phyloP scores from a whole-genome alignment of 2,329 filamentous ascomycete genomes.

The Ceratocystis ficicola region DNA sequence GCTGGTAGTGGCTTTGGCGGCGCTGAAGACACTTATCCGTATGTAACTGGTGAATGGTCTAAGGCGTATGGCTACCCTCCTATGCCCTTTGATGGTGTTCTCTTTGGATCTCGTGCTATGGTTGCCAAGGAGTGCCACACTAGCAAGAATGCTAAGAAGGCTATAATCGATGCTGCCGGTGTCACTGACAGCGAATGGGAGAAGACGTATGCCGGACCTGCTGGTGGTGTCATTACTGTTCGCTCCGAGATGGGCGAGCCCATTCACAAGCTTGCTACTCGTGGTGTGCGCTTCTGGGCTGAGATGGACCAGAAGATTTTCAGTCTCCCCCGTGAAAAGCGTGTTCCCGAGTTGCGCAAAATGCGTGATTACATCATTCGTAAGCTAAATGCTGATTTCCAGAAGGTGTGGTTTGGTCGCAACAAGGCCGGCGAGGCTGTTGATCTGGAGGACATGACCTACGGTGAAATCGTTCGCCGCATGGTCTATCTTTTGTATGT shows the following conservation, averaged over 20 bases:
- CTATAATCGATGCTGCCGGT: constrained; percentile 75
- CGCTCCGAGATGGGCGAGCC: constrained; percentile 98
- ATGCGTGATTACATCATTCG: constrained; percentile 84
- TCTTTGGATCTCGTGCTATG: constrained; percentile 92
- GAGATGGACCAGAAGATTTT: constrained; percentile 99
- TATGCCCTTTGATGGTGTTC: constrained; percentile 87
- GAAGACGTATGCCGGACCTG: constrained; percentile 80
- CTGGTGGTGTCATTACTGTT: constrained; percentile 90
- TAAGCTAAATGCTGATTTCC: constrained; percentile 90
- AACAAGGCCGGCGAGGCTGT: constrained; percentile 70
- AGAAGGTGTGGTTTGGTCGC: constrained; percentile 91
- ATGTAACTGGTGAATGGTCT: constrained; percentile 83
- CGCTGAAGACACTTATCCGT: constrained; percentile 81
- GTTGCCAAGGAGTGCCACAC: constrained; percentile 86
- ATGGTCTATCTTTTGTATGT: constrained; percentile 87
- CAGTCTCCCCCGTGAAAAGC: constrained; percentile 87
- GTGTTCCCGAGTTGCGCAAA: constrained; percentile 75
- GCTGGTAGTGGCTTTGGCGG: constrained; percentile 88
- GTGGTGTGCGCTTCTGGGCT: constrained; percentile 91
- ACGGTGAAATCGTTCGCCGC: constrained; percentile 71
- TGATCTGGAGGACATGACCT: constrained; percentile 93
- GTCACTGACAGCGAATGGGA: constrained; percentile 78
- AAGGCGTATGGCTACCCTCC: constrained; percentile 72
- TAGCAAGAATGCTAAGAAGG: constrained; percentile 74
- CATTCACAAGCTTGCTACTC: constrained; percentile 95